Conservation (phyloP, 106 monocot species). For the Gastrodia elata region DNA sequence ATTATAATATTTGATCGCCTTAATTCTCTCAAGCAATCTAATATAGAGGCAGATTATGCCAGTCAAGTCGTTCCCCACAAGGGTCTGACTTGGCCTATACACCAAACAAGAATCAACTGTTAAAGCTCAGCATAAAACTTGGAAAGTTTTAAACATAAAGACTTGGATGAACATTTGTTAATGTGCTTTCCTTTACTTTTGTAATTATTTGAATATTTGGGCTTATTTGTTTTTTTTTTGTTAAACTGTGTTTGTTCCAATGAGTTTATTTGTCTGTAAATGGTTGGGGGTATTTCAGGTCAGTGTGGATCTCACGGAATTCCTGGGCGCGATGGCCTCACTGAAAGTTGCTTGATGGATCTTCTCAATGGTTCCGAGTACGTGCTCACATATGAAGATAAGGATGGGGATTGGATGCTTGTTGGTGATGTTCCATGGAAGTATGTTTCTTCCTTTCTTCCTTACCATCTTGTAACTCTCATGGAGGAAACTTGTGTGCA, state of each 20-base stretch:
- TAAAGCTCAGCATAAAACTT: background rate
- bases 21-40: no score
- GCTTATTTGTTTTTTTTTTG: background rate
- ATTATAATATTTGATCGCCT: no score
- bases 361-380: slow-evolving; percentile 20
- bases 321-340: slow-evolving; percentile 14
- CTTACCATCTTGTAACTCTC: background rate
- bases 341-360: slow-evolving; percentile 15
- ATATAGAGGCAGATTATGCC: no score
- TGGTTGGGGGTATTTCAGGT: background rate
- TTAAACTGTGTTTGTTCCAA: background rate
- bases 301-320: slow-evolving; percentile 27
- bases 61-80: no score
- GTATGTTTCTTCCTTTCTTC: slow-evolving; percentile 1
- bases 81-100: no score
- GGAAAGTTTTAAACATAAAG: background rate
- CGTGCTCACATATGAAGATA: slow-evolving; percentile 26
- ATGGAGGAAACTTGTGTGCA: background rate
- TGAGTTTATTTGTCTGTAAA: slow-evolving; percentile 14
- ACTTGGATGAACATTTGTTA: background rate
- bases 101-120: background rate
- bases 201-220: background rate
- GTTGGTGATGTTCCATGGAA: slow-evolving; percentile 30
- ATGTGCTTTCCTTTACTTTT: background rate
- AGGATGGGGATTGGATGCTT: slow-evolving; percentile 31